Conservation (phyloP, 2,329 filamentous ascomycete genomes). For the Colletotrichum godetiae region DNA sequence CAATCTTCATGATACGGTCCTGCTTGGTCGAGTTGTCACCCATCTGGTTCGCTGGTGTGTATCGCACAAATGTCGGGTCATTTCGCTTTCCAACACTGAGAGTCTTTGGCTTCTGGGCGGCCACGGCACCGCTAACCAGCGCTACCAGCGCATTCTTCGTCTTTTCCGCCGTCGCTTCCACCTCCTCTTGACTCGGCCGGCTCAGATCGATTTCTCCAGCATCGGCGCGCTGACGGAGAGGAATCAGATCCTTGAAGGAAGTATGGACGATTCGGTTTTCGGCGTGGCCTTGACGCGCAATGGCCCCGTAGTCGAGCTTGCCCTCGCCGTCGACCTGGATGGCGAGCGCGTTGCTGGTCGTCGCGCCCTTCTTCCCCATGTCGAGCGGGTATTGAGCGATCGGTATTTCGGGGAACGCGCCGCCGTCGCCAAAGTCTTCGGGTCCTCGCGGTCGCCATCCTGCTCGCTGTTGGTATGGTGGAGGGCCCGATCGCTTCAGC, state of each 20-base stretch:
- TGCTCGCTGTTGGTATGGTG: slow-evolving; percentile 85
- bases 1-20: slow-evolving; percentile 98
- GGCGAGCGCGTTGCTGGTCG: slow-evolving; percentile 86
- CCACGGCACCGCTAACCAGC: slow-evolving; percentile 85
- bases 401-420: slow-evolving; percentile 93
- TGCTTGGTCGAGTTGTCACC: slow-evolving; percentile 87
- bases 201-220: slow-evolving; percentile 91
- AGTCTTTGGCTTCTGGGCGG: slow-evolving; percentile 96
- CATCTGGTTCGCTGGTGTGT: slow-evolving; percentile 97
- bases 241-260: slow-evolving; percentile 97
- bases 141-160: slow-evolving; percentile 88
- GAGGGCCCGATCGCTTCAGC: slow-evolving; percentile 84
- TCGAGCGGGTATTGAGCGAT: slow-evolving; percentile 96
- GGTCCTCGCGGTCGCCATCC: slow-evolving; percentile 91
- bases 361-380: slow-evolving; percentile 85
- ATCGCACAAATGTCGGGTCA: slow-evolving; percentile 93
- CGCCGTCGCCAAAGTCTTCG: slow-evolving; percentile 96
- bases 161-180: slow-evolving; percentile 84
- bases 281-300: slow-evolving; percentile 88
- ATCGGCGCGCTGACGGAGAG: slow-evolving; percentile 90
- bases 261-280: slow-evolving; percentile 89
- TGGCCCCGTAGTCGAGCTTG: slow-evolving; percentile 96
- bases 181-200: slow-evolving; percentile 85
- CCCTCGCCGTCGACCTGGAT: slow-evolving; percentile 91
- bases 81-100: slow-evolving; percentile 83